phyloP scores from a whole-genome alignment of 495 filamentous ascomycete genomes.

The Hyaloscypha finlandica region DNA sequence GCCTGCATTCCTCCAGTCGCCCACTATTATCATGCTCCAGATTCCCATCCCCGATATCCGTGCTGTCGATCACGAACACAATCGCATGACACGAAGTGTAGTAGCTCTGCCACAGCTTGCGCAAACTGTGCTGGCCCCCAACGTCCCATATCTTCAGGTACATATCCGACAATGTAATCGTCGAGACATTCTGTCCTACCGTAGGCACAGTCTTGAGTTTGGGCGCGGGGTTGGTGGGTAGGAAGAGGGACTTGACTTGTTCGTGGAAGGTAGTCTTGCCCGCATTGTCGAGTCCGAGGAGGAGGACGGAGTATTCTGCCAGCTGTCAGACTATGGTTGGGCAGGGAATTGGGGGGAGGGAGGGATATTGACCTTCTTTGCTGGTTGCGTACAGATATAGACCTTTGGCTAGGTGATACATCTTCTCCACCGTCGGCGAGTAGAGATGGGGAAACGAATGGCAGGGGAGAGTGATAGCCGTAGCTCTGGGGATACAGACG shows the following conservation, averaged over 20 bases:
- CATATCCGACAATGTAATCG: slow-evolving; percentile 83
- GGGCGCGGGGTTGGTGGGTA: slow-evolving; percentile 60
- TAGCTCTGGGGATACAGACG: neutral
- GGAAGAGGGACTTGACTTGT: slow-evolving; percentile 87
- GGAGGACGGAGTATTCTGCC: slow-evolving; percentile 93
- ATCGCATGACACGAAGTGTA: slow-evolving; percentile 93
- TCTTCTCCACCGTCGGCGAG: slow-evolving; percentile 35
- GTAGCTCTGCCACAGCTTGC: slow-evolving; percentile 94
- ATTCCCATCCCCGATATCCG: slow-evolving; percentile 82
- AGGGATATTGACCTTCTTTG: slow-evolving; percentile 72
- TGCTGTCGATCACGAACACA: slow-evolving; percentile 93
- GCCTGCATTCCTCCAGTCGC: slow-evolving; percentile 81
- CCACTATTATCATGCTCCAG: slow-evolving; percentile 61
- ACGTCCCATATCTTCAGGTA: slow-evolving; percentile 99
- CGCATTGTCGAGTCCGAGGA: slow-evolving; percentile 96
- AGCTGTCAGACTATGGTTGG: neutral
- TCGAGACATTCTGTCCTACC: slow-evolving; percentile 94
- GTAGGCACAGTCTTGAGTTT: slow-evolving; percentile 85
- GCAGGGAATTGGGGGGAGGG: neutral
- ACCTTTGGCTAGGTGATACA: slow-evolving; percentile 97
- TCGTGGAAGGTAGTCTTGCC: slow-evolving; percentile 98
- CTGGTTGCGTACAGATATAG: slow-evolving; percentile 92
- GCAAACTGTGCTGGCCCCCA: slow-evolving; percentile 85
- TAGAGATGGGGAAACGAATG: neutral
- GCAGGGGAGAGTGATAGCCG: neutral